Percentiles rank a stretch among this genome's conserved stretches.
phyloP scores from a whole-genome alignment of 1,284 basidiomycete genomes.

The Vanrija pseudolonga region DNA sequence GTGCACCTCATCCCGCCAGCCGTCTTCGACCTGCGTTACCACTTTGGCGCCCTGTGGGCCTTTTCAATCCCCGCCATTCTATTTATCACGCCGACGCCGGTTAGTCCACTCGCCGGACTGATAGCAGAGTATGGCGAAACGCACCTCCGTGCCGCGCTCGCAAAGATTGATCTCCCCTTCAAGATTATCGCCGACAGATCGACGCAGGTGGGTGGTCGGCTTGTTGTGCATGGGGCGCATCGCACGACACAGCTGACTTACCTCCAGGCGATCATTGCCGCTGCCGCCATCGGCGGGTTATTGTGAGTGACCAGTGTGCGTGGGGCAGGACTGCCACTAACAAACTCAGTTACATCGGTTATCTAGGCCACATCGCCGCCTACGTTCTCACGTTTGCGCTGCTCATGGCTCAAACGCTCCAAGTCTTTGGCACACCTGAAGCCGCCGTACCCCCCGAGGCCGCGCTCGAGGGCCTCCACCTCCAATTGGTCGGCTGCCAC shows the following conservation, averaged over 20 bases:
- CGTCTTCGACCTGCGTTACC: constrained; percentile 28
- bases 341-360: constrained; percentile 27
- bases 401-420: constrained; percentile 26
- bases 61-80: constrained; percentile 29
- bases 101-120: constrained; percentile 24
- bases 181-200: too few relatives aligned
- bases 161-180: background rate
- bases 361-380: constrained; percentile 23
- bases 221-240: constrained; percentile 13
- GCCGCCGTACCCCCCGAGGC: constrained; percentile 3
- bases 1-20: constrained; percentile 27
- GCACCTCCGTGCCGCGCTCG: constrained; percentile 13
- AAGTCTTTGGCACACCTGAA: constrained; percentile 17
- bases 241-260: background rate
- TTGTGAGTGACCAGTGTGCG: constrained; percentile 9
- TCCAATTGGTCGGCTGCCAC: constrained; percentile 33
- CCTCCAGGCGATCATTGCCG: background rate
- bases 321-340: background rate
- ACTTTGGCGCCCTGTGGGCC: constrained; percentile 37
- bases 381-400: constrained; percentile 25
- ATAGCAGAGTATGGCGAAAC: constrained; percentile 28
- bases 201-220: background rate
- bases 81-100: constrained; percentile 18
- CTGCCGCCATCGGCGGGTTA: background rate
- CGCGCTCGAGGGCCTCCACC: constrained; percentile 11